phyloP scores from a whole-genome alignment of 2,329 filamentous ascomycete species.

The Aspergillus arachidicola region DNA sequence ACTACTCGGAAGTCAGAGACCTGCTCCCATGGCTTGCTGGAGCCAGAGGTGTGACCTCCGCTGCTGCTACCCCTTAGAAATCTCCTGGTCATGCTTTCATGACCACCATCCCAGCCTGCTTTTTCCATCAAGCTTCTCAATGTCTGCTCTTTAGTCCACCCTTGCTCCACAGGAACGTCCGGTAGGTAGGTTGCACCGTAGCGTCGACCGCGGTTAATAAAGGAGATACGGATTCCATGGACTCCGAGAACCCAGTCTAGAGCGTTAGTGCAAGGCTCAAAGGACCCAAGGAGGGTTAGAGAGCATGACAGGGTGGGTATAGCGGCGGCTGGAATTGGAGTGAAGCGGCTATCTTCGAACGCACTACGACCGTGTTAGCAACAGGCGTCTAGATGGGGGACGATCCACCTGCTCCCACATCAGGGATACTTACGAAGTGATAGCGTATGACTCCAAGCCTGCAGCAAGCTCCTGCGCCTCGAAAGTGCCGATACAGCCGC shows the following conservation, averaged over 20 bases:
- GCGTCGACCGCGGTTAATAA: slow-evolving; percentile 70
- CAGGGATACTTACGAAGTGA: slow-evolving; percentile 66
- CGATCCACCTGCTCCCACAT: background rate
- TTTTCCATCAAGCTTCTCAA: slow-evolving; percentile 89
- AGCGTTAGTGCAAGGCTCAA: slow-evolving; percentile 72
- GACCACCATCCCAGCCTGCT: slow-evolving; percentile 79
- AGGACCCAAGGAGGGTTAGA: slow-evolving; percentile 83
- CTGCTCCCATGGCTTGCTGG: slow-evolving; percentile 66
- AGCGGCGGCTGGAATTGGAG: slow-evolving; percentile 57
- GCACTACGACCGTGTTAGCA: slow-evolving; percentile 47
- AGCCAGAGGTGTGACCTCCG: slow-evolving; percentile 17
- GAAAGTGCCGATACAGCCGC: slow-evolving; percentile 97
- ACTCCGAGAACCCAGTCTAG: slow-evolving; percentile 85
- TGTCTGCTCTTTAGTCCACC: slow-evolving; percentile 92
- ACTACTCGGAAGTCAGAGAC: slow-evolving; percentile 74
- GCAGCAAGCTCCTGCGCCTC: slow-evolving; percentile 71
- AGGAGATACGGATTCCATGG: slow-evolving; percentile 86
- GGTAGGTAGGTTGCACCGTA: slow-evolving; percentile 90
- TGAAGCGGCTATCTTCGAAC: slow-evolving; percentile 65
- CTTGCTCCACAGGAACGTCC: slow-evolving; percentile 87
- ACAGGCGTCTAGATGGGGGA: slow-evolving; percentile 3
- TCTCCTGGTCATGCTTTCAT: slow-evolving; percentile 37
- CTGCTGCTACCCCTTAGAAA: slow-evolving; percentile 45
- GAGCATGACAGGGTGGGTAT: slow-evolving; percentile 54
- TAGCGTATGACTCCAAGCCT: slow-evolving; percentile 77